Evolutionary conservation across 2,329 filamentous ascomycete genomes (phyloP), one percentile per base, ranked within the genome.

Genomic region (Pseudocercospora musae): DNA sequence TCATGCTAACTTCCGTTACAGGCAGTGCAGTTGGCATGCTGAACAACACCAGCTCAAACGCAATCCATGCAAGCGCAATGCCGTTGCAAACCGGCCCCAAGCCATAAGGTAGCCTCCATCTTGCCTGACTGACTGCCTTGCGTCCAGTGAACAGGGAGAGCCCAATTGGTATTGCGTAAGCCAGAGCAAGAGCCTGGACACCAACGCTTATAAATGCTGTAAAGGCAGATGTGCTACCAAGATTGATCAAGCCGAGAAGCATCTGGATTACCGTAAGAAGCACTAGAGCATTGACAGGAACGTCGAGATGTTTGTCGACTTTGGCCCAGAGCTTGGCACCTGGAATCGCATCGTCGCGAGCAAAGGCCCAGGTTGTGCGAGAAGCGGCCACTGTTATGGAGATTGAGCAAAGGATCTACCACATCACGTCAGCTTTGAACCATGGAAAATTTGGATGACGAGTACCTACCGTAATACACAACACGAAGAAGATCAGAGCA

Each of bases 121-220:
- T 49, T 7, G 66, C 64, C 20, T 63, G 60, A 23, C 53, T 59
- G 6, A 68, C 64, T 13, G 52, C 68, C 13, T 56, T 60, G 6
- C 73, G 80, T 2, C 76, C 71, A 62, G 81, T 74, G 42, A 79
- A 72, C 33, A 66, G 52, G 29, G 62, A 65, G n/a, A 68, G 56
- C 6, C 53, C 59, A 48, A 87, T 85, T 0, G 84, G 84, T 20
- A 86, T 83, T 0, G 79, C 81, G 63, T 87, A 87, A 0, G 80
- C 81, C 4, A 84, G 77, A 0, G 84, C 82, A 25, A 87, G 75
- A 0, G 80, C 82, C 58, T 86, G 84, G 18, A 86, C 83, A 2
- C 84, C 84, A 1, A 86, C 83, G 0, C 80, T 82, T 10, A 79
- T 78, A 59, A 83, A 82, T 1, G 80, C 81, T 0, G 77, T 80